phyloP scores from a whole-genome alignment of 805 yeast genomes.

The Kluyveromyces lactis region DNA sequence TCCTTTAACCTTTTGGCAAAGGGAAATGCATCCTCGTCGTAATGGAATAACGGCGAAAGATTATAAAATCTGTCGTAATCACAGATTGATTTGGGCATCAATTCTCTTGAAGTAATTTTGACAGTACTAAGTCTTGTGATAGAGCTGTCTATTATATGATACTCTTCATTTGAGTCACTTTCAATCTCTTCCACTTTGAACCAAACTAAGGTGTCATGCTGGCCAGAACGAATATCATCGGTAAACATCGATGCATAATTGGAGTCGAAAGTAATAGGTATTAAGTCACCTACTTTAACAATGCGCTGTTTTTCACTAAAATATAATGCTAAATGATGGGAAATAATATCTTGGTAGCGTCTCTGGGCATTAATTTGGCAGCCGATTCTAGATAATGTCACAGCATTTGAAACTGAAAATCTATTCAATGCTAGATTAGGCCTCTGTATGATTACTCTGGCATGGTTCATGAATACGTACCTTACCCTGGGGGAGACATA shows the following conservation, averaged over 20 bases:
- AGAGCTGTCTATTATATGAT: constrained; percentile 56
- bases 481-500: constrained; percentile 22
- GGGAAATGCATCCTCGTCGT: constrained; percentile 29
- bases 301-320: constrained; percentile 54
- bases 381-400: constrained; percentile 22
- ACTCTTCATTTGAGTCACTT: constrained; percentile 24
- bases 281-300: constrained; percentile 54
- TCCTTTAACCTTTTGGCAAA: constrained; percentile 45
- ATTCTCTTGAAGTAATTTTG: constrained; percentile 44
- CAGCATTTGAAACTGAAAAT: constrained; percentile 17
- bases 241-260: constrained; percentile 11
- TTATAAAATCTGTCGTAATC: constrained; percentile 42
- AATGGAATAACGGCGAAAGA: constrained; percentile 36
- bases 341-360: constrained; percentile 29
- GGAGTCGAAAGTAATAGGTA: constrained; percentile 69
- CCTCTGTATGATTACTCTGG: constrained; percentile 8
- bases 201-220: constrained; percentile 76
- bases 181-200: constrained; percentile 53
- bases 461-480: constrained; percentile 11
- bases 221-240: constrained; percentile 11
- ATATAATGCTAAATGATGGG: constrained; percentile 49
- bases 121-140: constrained; percentile 60
- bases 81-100: constrained; percentile 21
- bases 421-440: constrained; percentile 2
- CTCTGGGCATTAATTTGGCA: constrained; percentile 23